These are phyloP conservation scores for Talaromyces islandicus DNA, from an alignment of 2,329 filamentous ascomycete genomes.

Conservation along the genomic window DNA sequence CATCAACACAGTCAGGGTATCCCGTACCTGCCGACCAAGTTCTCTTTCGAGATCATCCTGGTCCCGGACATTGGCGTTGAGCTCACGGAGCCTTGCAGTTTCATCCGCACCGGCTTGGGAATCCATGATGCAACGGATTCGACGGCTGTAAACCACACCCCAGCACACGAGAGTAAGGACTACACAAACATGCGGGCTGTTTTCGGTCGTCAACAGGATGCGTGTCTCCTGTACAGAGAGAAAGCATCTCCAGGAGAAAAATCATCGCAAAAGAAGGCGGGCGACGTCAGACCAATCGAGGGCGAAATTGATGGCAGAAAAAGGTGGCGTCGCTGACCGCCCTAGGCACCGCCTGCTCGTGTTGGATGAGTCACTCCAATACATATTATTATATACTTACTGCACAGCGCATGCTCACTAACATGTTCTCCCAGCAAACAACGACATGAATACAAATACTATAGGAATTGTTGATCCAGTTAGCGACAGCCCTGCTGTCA, in stretches of 20 bases:
- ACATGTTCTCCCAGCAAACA: no score
- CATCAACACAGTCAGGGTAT: background rate
- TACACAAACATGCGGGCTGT: background rate
- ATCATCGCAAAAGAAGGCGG: background rate
- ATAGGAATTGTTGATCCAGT: no score
- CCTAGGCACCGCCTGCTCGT: constrained; percentile 5
- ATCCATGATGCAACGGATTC: background rate
- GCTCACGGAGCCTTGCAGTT: constrained; percentile 55
- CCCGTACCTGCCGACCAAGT: constrained; percentile 56
- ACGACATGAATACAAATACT: background rate
- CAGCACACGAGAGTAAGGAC: background rate
- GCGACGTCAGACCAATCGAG: background rate
- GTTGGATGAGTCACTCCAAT: background rate
- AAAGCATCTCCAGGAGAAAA: background rate
- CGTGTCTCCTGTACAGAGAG: background rate
- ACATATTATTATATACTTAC: no score
- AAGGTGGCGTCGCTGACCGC: constrained; percentile 7
- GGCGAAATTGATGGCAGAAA: constrained; percentile 5
- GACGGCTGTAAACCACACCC: background rate
- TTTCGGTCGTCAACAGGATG: background rate
- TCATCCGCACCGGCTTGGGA: constrained; percentile 31
- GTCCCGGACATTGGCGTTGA: constrained; percentile 68
- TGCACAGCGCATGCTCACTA: no score
- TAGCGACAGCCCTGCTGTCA: background rate
- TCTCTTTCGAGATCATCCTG: constrained; percentile 89